Evolutionary conservation across 1,139 yeast genomes (phyloP).

Genomic region (Zygoascus sp.): DNA sequence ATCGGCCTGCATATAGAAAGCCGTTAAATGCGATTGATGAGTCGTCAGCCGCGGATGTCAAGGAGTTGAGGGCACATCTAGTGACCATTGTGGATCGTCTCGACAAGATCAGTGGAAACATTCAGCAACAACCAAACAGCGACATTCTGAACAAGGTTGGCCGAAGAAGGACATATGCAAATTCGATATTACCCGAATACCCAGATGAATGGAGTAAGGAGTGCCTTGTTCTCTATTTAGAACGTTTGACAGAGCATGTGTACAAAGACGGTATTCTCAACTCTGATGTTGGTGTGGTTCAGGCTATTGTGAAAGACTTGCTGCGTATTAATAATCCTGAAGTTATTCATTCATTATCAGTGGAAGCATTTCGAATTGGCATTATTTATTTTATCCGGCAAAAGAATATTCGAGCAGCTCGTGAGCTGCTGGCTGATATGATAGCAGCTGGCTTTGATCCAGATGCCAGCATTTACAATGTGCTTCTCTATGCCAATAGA

Average conservation of each 20-base stretch:
- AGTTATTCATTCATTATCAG: constrained; percentile 35
- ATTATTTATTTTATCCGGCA: constrained; percentile 40
- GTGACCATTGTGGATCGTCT: constrained; percentile 6
- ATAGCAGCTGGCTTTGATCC: constrained; percentile 35
- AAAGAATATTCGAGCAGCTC: constrained; percentile 41
- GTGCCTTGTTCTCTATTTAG: constrained; percentile 1
- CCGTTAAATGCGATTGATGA: constrained; percentile 7
- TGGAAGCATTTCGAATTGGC: constrained; percentile 42
- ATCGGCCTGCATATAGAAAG: constrained; percentile 1
- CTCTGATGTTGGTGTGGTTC: constrained; percentile 4
- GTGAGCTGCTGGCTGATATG: constrained; percentile 42
- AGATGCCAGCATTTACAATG: constrained; percentile 43
- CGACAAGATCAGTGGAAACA: constrained; percentile 11
- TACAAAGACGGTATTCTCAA: constrained; percentile 3
- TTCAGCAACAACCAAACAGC: not conserved
- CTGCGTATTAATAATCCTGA: constrained; percentile 40
- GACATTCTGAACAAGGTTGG: not conserved
- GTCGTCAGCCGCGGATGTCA: constrained; percentile 4
- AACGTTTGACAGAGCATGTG: not conserved
- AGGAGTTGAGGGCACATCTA: constrained; percentile 8
- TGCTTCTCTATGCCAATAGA: constrained; percentile 32
- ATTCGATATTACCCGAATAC: not conserved
- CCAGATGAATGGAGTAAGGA: constrained; percentile 8
- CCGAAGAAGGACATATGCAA: constrained; percentile 2
- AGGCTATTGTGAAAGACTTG: constrained; percentile 33